Evolutionary conservation across 2,329 filamentous ascomycete genomes (phyloP), one percentile per base, ranked within the genome.

Genomic region (Neonectria magnoliae): DNA sequence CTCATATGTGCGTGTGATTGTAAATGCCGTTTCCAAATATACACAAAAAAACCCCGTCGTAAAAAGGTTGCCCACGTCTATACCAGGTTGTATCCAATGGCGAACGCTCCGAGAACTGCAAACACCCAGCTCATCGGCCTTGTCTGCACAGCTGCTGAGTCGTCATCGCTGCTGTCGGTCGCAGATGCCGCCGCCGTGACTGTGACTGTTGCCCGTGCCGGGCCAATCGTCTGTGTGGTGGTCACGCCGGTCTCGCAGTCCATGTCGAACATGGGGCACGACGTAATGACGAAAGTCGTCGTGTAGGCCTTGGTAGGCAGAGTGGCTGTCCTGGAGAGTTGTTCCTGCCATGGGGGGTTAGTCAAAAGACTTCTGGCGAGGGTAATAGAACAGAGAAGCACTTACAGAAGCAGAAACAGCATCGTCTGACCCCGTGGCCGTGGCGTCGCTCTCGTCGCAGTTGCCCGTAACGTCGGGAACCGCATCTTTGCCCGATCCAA

Each of bases 401-500:
- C 67, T 60, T 60, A 68, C 66, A 18, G 50, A 33, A 13, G n/a
- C 48, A 20, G 29, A 31, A 4, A 10, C 10, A 22, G 29, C 53
- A 42, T 48, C 44, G 1, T 27, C 50, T 10, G 48, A 48, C 3
- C 20, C 45, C 8, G 44, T 42, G 18, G 42, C 59, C 27, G 45
- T 62, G 25, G 73, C 72, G 38, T 78, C 75, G n/a, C 70, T 66
- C n/a, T 71, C 75, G 41, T 76, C 65, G 47, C 80, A 82, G 53
- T 79, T 78, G 18, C 80, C 80, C 9, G 72, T 70, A 6, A 76
- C 75, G 10, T 65, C 62, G 1, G 78, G 77, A 16, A 82, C 76
- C 4, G 79, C 76, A 48, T 71, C 59, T 5, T 62, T 57, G 6
- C 78, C 80, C 6, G 70, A 71, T 14, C 78, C 76, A 5, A 81